Base-by-base conservation (phyloP, 23 red algal genomes). In the Gracilaria vermiculophylla region DNA sequence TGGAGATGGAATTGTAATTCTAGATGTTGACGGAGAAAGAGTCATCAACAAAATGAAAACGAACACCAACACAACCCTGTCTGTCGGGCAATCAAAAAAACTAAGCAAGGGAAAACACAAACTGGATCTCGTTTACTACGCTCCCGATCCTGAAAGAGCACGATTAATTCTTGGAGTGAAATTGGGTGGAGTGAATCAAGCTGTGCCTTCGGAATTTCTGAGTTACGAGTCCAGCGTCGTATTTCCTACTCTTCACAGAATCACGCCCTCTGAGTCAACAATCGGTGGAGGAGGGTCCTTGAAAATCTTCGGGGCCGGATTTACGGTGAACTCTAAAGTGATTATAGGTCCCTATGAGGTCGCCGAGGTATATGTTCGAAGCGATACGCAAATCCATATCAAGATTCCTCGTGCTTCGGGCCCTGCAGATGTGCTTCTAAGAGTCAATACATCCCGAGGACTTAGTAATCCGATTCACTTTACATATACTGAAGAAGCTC, bases 41-140 rank as follows among this genome's bases (percentile, higher is more conserved):
- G 56, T 62, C 10, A 24, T 83, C 16, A 32, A 61, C 8, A 50
- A 83, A 41, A 13, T 83, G 80, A 70, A 70, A 45, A 83, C 60
- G 2, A 41, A 47, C 9, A 70, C 60, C 23, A 83, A 83, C 33
- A 39, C 56, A 15, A 66, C 42, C 29, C 47, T 70, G 34, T 32
- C 80, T 2, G 36, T 70, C 6, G 62, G 19, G 12, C 51, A 50
- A 21, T 41, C 80, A 2, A 23, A 51, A n/a, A 34, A 52, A 28
- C 19, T 83, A 24, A 52, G 35, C 11, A 83, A 83, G 49, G 80
- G 80, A 50, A 83, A 83, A 43, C 80, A 83, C 24, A 83, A 69
- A 53, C 17, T 83, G 36, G 80, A 83, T 23, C 80, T 83, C 37
- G 61, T 83, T 47, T 83, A 83, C 33, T 83, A 83, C 21, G 61